Percentiles rank a stretch among this genome's conserved stretches.
phyloP scores from a whole-genome alignment of 176 grass and related monocot genomes.

The Guadua angustifolia region DNA sequence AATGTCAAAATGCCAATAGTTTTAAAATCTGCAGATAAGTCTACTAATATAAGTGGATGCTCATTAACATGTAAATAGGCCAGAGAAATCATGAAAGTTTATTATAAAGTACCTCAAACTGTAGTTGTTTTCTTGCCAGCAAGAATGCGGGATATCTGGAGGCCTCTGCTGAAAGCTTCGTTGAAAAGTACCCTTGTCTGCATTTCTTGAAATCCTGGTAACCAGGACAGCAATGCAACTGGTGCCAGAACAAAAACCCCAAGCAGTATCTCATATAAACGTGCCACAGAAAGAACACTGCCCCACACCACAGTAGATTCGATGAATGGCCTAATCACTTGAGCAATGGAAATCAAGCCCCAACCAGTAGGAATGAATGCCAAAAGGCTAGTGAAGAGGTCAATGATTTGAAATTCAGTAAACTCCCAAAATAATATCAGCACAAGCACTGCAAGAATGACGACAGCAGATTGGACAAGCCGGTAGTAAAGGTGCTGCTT shows the following conservation, averaged over 20 bases:
- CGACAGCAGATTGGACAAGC: constrained; percentile 60
- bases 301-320: constrained; percentile 80
- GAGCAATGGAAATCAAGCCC: constrained; percentile 94
- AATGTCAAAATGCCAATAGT: neutral
- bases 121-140: constrained; percentile 75
- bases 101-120: constrained; percentile 75
- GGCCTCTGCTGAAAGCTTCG: constrained; percentile 95
- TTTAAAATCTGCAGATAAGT: constrained; percentile 11
- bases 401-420: constrained; percentile 77
- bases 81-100: constrained; percentile 3
- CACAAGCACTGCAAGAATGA: constrained; percentile 65
- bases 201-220: constrained; percentile 98
- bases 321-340: constrained; percentile 91
- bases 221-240: constrained; percentile 85
- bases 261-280: constrained; percentile 90
- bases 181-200: constrained; percentile 97
- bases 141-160: constrained; percentile 94
- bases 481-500: constrained; percentile 91
- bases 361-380: constrained; percentile 97
- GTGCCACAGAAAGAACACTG: constrained; percentile 73
- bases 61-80: constrained; percentile 1
- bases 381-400: constrained; percentile 86
- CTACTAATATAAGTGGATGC: constrained; percentile 1
- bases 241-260: constrained; percentile 86
- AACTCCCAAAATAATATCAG: constrained; percentile 82